These are phyloP conservation scores for Fusarium pseudograminearum DNA, from an alignment of 2,329 filamentous ascomycete genomes.

Conservation along the genomic window DNA sequence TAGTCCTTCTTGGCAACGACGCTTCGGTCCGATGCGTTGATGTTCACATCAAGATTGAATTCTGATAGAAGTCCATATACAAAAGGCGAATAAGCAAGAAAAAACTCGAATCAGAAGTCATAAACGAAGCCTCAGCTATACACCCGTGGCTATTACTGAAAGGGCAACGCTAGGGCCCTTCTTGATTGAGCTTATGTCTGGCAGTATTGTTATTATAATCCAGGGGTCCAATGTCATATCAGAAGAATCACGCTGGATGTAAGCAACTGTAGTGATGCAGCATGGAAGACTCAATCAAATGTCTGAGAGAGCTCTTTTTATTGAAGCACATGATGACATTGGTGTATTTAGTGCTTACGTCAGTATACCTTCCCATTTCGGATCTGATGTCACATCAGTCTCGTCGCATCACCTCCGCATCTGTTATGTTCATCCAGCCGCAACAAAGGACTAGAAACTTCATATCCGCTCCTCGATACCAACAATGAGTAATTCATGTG, in stretches of 20 bases:
- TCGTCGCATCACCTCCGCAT: background rate
- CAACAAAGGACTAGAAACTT: background rate
- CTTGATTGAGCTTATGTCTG: too few species aligned
- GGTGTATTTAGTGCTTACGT: constrained; percentile 12
- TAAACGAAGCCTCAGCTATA: background rate
- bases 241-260: too few species aligned
- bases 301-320: background rate
- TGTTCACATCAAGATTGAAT: background rate
- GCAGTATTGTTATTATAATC: too few species aligned
- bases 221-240: too few species aligned
- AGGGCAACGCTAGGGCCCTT: too few species aligned
- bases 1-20: background rate
- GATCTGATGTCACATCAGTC: background rate
- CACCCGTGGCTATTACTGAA: too few species aligned
- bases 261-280: too few species aligned
- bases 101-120: background rate
- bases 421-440: background rate
- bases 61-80: background rate
- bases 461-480: accelerated
- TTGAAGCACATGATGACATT: background rate
- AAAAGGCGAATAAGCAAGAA: background rate
- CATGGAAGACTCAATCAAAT: too few species aligned
- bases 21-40: background rate
- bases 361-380: background rate
- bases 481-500: constrained; percentile 9